phyloP scores from a whole-genome alignment of 495 filamentous ascomycete genomes.

The Penicillium atrosanguineum region DNA sequence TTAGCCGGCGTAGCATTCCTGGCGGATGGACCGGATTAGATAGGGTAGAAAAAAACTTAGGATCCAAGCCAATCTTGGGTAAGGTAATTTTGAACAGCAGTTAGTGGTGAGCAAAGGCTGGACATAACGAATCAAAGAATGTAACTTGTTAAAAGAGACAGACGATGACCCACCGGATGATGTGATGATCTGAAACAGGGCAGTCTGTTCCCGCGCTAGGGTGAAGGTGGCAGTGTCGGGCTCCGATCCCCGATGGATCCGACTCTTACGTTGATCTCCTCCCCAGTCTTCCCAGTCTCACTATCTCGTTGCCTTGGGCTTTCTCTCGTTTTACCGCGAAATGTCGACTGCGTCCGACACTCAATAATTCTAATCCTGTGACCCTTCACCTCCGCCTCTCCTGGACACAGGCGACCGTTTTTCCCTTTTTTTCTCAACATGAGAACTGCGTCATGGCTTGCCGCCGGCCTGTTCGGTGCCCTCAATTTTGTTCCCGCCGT shows the following conservation, averaged over 20 bases:
- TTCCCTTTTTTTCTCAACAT: slow-evolving; percentile 7
- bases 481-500: slow-evolving; percentile 51
- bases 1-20: neutral
- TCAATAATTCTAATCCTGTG: neutral
- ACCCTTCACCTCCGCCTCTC: neutral
- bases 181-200: neutral
- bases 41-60: neutral
- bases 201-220: neutral
- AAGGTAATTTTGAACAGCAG: neutral
- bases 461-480: slow-evolving; percentile 14
- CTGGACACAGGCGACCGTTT: neutral
- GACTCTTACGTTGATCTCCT: neutral
- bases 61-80: neutral
- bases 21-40: neutral
- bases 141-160: neutral
- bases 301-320: neutral
- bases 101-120: neutral
- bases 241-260: neutral
- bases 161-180: neutral
- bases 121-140: neutral
- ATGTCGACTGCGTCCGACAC: neutral
- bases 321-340: neutral
- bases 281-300: neutral
- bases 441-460: slow-evolving; percentile 14
- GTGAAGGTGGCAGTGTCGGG: neutral